A percentile compares a stretch with the other conserved stretches of the same genome.
Evolutionary conservation across 345 rosid species (phyloP).

Genomic region (Turnera subulata): DNA sequence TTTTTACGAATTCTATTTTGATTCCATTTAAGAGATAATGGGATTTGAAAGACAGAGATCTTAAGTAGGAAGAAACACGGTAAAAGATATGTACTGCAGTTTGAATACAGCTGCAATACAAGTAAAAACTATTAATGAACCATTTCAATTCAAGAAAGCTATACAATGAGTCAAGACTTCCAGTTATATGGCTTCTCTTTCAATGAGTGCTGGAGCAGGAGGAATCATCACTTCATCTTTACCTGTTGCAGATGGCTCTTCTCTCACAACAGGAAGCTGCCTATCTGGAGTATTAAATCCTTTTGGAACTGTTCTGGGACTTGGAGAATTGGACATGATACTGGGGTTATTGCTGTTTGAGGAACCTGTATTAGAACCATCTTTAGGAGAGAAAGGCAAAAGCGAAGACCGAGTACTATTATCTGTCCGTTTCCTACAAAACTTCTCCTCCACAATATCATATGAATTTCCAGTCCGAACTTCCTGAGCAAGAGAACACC

Average conservation of each 20-base stretch:
- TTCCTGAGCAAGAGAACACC: conserved; percentile 96
- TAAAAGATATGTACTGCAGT: no score
- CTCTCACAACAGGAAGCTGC: conserved; percentile 42
- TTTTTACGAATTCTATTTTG: no score
- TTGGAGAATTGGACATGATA: conserved; percentile 31
- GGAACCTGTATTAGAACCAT: conserved; percentile 36
- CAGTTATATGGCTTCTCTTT: conserved; percentile 42
- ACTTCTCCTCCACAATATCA: conserved; percentile 60
- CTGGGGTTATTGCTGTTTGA: conserved; percentile 25
- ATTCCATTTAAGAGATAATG: no score
- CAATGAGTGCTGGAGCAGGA: conserved; percentile 54
- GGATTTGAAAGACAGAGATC: no score
- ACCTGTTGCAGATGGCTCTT: conserved; percentile 31
- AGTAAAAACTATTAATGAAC: no score
- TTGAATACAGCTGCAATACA: no score
- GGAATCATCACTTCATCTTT: conserved; percentile 55
- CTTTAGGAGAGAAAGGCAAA: conserved; percentile 55
- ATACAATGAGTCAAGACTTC: no score
- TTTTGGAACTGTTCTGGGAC: conserved; percentile 43
- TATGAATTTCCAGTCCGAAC: conserved; percentile 74
- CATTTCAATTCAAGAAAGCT: no score
- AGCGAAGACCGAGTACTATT: conserved; percentile 13
- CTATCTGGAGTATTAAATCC: conserved; percentile 39
- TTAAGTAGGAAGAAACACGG: no score
- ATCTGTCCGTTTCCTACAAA: conserved; percentile 29